Conservation (phyloP, 257 asterid species). For the Ophiorrhiza pumila region DNA sequence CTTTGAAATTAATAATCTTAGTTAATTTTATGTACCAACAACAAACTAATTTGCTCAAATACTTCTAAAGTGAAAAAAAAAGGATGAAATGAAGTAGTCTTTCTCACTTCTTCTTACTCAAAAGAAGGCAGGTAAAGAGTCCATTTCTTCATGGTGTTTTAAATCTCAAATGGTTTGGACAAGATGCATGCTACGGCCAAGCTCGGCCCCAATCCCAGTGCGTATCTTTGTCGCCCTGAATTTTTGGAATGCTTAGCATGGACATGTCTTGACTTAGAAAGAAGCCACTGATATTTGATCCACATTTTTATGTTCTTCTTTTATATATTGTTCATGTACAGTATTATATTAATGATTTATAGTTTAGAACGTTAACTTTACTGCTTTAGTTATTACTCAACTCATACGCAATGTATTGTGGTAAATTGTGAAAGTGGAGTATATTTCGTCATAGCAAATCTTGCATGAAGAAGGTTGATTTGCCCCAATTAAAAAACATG, state of each 20-base stretch:
- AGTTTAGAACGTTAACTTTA: neutral
- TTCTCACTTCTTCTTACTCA: constrained; percentile 13
- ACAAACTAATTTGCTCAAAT: too few species aligned
- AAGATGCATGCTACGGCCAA: neutral
- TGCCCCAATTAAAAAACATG: too few species aligned
- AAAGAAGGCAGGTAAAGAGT: constrained; percentile 21
- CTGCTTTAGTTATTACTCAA: too few species aligned
- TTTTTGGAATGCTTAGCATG: neutral
- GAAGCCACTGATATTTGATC: neutral
- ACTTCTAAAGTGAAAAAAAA: too few species aligned
- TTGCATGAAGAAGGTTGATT: too few species aligned
- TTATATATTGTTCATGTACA: neutral
- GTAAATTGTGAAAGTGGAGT: too few species aligned
- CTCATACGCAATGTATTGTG: too few species aligned
- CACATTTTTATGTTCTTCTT: neutral
- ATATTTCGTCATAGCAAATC: too few species aligned
- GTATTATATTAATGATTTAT: neutral
- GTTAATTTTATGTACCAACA: neutral
- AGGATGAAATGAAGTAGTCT: too few species aligned
- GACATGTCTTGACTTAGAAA: constrained; percentile 9
- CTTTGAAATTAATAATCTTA: neutral
- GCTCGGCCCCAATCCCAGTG: neutral
- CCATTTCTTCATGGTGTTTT: neutral
- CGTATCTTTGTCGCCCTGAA: constrained; percentile 17
- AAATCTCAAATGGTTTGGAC: neutral